Percentiles rank a stretch among this genome's conserved stretches.
phyloP scores from a whole-genome alignment of 2,329 filamentous ascomycete genomes.

The Trichoderma asperellum region DNA sequence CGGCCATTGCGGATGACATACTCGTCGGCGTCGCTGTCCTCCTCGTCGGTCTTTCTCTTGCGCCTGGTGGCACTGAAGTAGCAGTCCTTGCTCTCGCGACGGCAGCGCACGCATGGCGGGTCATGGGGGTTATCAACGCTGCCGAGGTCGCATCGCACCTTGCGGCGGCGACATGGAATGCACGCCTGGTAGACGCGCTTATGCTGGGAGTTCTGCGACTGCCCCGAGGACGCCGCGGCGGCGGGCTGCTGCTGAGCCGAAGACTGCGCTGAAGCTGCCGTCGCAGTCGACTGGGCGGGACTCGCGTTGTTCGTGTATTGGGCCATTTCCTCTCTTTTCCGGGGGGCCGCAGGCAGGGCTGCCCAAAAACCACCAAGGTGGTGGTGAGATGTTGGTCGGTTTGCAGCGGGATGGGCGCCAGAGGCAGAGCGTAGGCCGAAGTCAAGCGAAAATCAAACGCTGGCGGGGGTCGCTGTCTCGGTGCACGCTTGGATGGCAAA shows the following conservation, averaged over 20 bases:
- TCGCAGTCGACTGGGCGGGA: constrained; percentile 32
- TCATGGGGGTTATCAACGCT: constrained; percentile 93
- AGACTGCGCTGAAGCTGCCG: constrained; percentile 30
- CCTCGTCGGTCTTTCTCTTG: constrained; percentile 78
- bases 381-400: constrained; percentile 36
- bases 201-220: constrained; percentile 46
- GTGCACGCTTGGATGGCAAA: constrained; percentile 1
- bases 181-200: constrained; percentile 68
- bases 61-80: constrained; percentile 93
- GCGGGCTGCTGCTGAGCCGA: constrained; percentile 31
- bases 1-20: constrained; percentile 75
- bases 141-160: constrained; percentile 65
- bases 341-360: not conserved
- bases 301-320: constrained; percentile 33
- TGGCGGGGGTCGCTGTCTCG: constrained; percentile 23
- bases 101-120: constrained; percentile 90
- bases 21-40: constrained; percentile 60
- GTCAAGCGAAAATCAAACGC: constrained; percentile 26
- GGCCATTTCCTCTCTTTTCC: constrained; percentile 30
- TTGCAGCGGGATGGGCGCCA: constrained; percentile 43
- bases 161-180: constrained; percentile 64
- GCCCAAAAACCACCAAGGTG: not conserved
- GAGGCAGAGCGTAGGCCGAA: constrained; percentile 32
- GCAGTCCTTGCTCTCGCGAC: constrained; percentile 93
- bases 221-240: constrained; percentile 12